Evolutionary conservation across 768 basidiomycete genomes (phyloP).

Genomic region (Coprinopsis cinerea): DNA sequence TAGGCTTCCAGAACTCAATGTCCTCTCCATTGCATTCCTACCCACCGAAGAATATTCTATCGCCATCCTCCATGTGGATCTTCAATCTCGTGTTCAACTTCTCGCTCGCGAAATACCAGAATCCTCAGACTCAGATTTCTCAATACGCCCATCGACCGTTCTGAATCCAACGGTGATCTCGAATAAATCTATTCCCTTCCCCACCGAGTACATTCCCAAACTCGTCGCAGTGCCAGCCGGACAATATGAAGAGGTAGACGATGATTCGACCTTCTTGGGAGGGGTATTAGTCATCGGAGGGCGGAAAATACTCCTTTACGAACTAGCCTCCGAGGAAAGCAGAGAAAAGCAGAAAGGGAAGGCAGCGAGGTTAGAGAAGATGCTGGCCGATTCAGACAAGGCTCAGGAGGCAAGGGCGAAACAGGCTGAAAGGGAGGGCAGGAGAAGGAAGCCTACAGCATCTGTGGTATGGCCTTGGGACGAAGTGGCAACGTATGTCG

Average conservation of each 20-base stretch:
- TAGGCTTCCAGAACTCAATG: conserved; percentile 62
- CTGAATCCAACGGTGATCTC: conserved; percentile 52
- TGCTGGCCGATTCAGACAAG: conserved; percentile 44
- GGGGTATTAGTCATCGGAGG: conserved; percentile 71
- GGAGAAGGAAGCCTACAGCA: conserved; percentile 49
- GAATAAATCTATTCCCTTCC: conserved; percentile 38
- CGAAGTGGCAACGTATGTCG: conserved; percentile 63
- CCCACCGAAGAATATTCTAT: conserved; percentile 40
- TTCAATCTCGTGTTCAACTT: conserved; percentile 55
- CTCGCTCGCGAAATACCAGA: conserved; percentile 50
- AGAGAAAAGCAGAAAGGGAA: conserved; percentile 53
- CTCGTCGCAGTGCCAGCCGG: conserved; percentile 38
- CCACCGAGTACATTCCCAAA: conserved; percentile 33
- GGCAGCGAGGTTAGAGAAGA: conserved; percentile 44
- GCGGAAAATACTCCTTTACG: conserved; percentile 55
- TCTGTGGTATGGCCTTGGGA: conserved; percentile 72
- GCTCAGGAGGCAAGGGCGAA: conserved; percentile 45
- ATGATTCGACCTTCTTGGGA: conserved; percentile 45
- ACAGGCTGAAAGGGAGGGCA: conserved; percentile 48
- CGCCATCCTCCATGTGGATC: conserved; percentile 65
- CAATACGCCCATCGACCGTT: conserved; percentile 37
- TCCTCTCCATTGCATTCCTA: conserved; percentile 64
- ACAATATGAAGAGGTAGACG: conserved; percentile 8
- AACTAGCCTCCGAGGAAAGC: conserved; percentile 40
- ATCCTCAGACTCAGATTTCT: conserved; percentile 47